These are phyloP conservation scores for Amoebophrya sp. DNA, from an alignment of 169 alveolate species.

Conservation along the genomic window DNA sequence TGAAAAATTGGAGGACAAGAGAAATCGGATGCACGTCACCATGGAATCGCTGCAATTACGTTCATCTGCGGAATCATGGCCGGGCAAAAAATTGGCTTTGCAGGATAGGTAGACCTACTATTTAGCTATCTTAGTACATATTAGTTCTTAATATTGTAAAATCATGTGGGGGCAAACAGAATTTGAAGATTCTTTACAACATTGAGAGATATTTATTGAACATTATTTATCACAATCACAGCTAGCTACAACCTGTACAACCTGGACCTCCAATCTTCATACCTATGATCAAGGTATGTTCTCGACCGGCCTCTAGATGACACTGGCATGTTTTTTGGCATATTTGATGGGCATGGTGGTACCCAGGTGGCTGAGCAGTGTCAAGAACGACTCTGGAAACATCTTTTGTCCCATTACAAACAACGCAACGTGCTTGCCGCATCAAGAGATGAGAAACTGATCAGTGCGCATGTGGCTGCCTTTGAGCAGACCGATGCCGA, in stretches of 20 bases:
- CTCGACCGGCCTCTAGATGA: background rate
- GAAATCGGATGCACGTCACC: background rate
- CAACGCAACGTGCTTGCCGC: background rate
- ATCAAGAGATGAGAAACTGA: background rate
- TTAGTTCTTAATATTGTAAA: no score
- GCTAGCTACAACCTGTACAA: no score
- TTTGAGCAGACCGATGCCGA: background rate
- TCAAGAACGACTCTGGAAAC: background rate
- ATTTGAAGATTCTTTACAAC: no score
- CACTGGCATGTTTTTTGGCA: constrained; percentile 67
- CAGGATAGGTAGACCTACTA: background rate
- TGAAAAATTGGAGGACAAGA: background rate
- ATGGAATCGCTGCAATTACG: background rate
- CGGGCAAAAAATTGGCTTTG: background rate
- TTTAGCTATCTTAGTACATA: no score
- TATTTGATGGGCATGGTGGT: constrained; percentile 96
- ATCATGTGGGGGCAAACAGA: no score
- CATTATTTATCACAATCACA: no score
- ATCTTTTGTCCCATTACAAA: background rate
- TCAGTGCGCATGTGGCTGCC: background rate
- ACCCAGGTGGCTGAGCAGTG: constrained; percentile 74
- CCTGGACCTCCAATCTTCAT: no score
- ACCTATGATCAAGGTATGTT: no score
- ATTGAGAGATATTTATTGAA: no score
- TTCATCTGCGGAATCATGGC: background rate